Percentiles rank a stretch among this genome's conserved stretches.
phyloP scores from a whole-genome alignment of 768 basidiomycete genomes.

The Psilocybe subaeruginosa region DNA sequence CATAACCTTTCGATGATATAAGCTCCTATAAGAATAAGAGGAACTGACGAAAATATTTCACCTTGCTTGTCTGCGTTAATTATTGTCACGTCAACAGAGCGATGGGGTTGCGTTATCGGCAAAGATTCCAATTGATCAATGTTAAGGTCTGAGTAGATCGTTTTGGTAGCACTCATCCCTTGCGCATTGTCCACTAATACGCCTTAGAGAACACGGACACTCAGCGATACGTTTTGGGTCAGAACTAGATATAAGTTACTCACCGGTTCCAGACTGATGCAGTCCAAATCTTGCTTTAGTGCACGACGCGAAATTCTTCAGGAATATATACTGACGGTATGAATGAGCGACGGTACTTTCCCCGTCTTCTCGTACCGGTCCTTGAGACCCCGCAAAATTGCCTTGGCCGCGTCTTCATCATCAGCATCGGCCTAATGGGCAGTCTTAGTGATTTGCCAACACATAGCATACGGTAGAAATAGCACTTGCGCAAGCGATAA shows the following conservation, averaged over 20 bases:
- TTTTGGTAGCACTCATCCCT: slow-evolving; percentile 40
- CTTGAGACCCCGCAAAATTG: slow-evolving; percentile 41
- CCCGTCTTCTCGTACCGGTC: slow-evolving; percentile 35
- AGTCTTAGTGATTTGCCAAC: background rate
- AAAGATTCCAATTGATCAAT: slow-evolving; percentile 45
- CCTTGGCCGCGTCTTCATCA: slow-evolving; percentile 38
- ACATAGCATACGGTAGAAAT: background rate
- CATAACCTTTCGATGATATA: slow-evolving; percentile 38
- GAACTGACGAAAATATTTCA: slow-evolving; percentile 10
- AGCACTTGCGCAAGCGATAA: slow-evolving; percentile 40
- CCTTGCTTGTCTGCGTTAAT: slow-evolving; percentile 53
- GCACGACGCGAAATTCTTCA: background rate
- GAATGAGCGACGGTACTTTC: slow-evolving; percentile 37
- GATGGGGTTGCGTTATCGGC: slow-evolving; percentile 47
- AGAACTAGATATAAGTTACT: background rate
- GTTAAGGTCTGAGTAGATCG: slow-evolving; percentile 54
- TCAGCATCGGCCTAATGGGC: slow-evolving; percentile 39
- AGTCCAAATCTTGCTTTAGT: background rate
- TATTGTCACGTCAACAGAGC: slow-evolving; percentile 50
- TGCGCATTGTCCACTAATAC: slow-evolving; percentile 44
- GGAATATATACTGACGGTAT: slow-evolving; percentile 38
- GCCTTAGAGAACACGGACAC: slow-evolving; percentile 24
- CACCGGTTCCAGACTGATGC: slow-evolving; percentile 36
- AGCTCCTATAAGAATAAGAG: no score
- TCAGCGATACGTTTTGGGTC: background rate